Evolutionary conservation across 495 filamentous ascomycete species (phyloP).

Genomic region (Talaromyces proteolyticus): DNA sequence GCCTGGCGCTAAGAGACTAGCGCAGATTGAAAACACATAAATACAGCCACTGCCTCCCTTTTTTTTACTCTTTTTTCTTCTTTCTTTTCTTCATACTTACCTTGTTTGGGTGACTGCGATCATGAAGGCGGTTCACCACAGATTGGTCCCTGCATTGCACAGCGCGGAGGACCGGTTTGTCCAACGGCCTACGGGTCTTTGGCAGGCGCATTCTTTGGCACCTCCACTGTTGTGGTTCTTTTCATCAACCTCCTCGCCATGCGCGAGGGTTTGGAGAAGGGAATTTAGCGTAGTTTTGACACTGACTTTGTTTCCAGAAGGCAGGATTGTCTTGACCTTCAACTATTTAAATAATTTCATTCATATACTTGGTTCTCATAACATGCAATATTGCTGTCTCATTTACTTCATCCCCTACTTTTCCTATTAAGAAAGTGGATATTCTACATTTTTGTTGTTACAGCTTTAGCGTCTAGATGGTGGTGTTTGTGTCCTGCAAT

Average conservation of each 20-base stretch:
- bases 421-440: too few relatives aligned
- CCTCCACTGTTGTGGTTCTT: conserved; percentile 42
- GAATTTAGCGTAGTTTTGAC: too few relatives aligned
- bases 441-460: too few relatives aligned
- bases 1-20: conserved; percentile 26
- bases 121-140: conserved; percentile 55
- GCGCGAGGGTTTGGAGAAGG: conserved; percentile 50
- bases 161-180: conserved; percentile 60
- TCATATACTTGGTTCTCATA: too few relatives aligned
- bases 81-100: conserved; percentile 68
- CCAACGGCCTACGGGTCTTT: conserved; percentile 66
- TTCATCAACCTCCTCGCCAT: conserved; percentile 48
- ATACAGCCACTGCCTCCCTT: conserved; percentile 7
- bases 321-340: too few relatives aligned
- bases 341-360: too few relatives aligned
- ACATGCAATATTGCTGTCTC: too few relatives aligned
- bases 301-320: too few relatives aligned
- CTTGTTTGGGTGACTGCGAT: conserved; percentile 60
- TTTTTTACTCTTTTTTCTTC: conserved; percentile 19
- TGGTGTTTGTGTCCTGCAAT: too few relatives aligned
- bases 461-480: background rate
- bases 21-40: conserved; percentile 17
- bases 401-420: too few relatives aligned
- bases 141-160: conserved; percentile 72
- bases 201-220: conserved; percentile 72